Conservation (phyloP, 345 rosid genomes). For the Physaria fendleri region DNA sequence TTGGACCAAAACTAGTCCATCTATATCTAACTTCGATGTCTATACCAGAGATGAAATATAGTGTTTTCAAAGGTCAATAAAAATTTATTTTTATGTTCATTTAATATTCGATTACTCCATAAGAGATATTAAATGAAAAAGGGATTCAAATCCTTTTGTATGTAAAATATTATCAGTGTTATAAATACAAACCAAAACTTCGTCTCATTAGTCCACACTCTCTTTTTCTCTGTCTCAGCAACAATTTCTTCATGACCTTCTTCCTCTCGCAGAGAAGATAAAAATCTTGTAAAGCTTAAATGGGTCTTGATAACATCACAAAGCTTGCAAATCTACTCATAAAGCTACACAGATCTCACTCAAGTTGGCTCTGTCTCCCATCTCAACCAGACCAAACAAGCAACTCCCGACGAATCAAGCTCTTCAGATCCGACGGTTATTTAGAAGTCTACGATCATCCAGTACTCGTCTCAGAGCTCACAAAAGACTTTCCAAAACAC, state of each 20-base stretch:
- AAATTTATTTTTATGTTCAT: too few relatives aligned
- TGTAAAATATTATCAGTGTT: neutral
- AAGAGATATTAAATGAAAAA: neutral
- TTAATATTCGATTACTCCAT: neutral
- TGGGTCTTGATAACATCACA: slow-evolving; percentile 29
- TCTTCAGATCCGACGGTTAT: slow-evolving; percentile 59
- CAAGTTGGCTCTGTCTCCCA: slow-evolving; percentile 27
- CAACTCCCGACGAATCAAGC: slow-evolving; percentile 33
- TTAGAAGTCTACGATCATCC: slow-evolving; percentile 57
- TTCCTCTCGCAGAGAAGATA: slow-evolving; percentile 1
- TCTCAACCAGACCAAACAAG: slow-evolving; percentile 7
- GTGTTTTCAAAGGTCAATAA: neutral
- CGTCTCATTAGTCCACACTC: slow-evolving; percentile 21
- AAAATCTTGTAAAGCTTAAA: too few relatives aligned
- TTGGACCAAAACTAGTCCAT: slow-evolving; percentile 14
- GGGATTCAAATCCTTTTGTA: neutral
- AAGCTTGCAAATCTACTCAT: slow-evolving; percentile 24
- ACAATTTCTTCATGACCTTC: slow-evolving; percentile 13
- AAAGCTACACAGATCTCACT: slow-evolving; percentile 25
- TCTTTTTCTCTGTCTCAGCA: too few relatives aligned
- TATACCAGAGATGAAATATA: neutral
- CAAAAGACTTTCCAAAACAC: slow-evolving; percentile 67
- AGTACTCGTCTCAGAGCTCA: slow-evolving; percentile 47
- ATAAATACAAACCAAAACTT: slow-evolving; percentile 24
- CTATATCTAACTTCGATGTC: neutral